Percentiles rank a stretch among this genome's conserved stretches.
Evolutionary conservation across 352 stramenopile species (phyloP).

Genomic region (Globisporangium viniferum): DNA sequence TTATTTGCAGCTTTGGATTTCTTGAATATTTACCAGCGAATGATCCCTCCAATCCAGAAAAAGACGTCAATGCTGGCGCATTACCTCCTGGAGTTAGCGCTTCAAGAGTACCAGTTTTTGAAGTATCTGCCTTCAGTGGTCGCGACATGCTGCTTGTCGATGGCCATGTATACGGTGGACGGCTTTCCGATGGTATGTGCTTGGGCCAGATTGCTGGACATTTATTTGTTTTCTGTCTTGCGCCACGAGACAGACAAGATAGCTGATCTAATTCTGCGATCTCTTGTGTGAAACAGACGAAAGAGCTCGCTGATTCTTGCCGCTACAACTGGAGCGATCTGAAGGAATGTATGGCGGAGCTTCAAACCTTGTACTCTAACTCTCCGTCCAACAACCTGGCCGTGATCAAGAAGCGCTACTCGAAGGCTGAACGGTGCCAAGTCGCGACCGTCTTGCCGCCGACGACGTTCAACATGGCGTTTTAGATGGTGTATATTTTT

Average conservation of each 20-base stretch:
- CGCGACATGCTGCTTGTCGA: constrained; percentile 76
- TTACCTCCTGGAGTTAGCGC: constrained; percentile 83
- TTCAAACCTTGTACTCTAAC: constrained; percentile 78
- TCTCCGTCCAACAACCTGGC: constrained; percentile 80
- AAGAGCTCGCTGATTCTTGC: constrained; percentile 77
- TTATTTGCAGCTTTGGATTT: constrained; percentile 72
- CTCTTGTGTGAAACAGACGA: constrained; percentile 39
- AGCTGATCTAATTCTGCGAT: background rate
- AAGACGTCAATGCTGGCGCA: constrained; percentile 87
- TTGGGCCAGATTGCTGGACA: background rate
- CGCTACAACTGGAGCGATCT: constrained; percentile 74
- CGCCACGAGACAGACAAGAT: background rate
- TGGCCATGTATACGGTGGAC: constrained; percentile 84
- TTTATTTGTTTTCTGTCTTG: background rate
- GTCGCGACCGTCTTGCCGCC: constrained; percentile 71
- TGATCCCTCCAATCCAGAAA: constrained; percentile 81
- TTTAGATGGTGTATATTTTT: constrained; percentile 40
- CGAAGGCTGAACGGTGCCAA: constrained; percentile 77
- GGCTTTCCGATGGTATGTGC: constrained; percentile 65
- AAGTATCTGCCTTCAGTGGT: constrained; percentile 85
- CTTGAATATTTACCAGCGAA: constrained; percentile 87
- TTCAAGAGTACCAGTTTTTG: constrained; percentile 89
- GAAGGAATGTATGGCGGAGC: constrained; percentile 80
- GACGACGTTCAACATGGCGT: constrained; percentile 79
- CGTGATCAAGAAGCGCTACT: constrained; percentile 89